Evolutionary conservation across 352 stramenopile genomes (phyloP), one percentile per base, ranked within the genome.

Genomic region (Globisporangium uncinulatum): DNA sequence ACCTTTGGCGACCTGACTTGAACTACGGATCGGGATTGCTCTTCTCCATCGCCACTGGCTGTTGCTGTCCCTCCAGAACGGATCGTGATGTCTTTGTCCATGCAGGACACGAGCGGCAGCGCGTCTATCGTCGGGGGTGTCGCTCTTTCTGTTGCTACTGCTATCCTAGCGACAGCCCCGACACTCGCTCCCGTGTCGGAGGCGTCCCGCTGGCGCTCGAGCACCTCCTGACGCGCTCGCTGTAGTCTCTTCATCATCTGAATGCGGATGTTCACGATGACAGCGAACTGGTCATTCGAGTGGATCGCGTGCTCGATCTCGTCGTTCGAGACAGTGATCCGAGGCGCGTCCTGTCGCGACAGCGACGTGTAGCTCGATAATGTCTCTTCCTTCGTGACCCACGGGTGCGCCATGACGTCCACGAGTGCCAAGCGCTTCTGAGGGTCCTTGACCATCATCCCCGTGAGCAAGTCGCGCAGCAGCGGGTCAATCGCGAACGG

Each of bases 341-440:
- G 66, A 0, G 65, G 66, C 8, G 65, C 61, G 3, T 69, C 65
- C 7, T 72, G 61, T 29, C 67, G 59, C 24, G 60, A 20, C 34
- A 44, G 32, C n/a, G 34, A 44, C 3, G 41, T 24, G 37, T 68
- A 64, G 14, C 66, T 56, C 4, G 56, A 63, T 3, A 73, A 58
- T 5, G 74, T 70, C 20, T 88, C 76, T 17, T 89, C 74, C 41
- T 87, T 89, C 1, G 78, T 90, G 19, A 92, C 65, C 83, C 83
- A 92, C n/a, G 76, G 76, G 37, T 92, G 83, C 8, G 69, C 74
- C 76, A 92, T 86, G 11, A 87, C 73, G 20, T 91, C 73, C 1
- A 83, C 21, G 11, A 92, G 56, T 5, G 78, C 81, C 19, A 90
- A 62, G 7, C 83, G 74, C 32, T 87, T 69, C 17, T 68, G 57